Base-by-base conservation (phyloP, 2,329 filamentous ascomycete genomes). In the Cryphonectria japonica region DNA sequence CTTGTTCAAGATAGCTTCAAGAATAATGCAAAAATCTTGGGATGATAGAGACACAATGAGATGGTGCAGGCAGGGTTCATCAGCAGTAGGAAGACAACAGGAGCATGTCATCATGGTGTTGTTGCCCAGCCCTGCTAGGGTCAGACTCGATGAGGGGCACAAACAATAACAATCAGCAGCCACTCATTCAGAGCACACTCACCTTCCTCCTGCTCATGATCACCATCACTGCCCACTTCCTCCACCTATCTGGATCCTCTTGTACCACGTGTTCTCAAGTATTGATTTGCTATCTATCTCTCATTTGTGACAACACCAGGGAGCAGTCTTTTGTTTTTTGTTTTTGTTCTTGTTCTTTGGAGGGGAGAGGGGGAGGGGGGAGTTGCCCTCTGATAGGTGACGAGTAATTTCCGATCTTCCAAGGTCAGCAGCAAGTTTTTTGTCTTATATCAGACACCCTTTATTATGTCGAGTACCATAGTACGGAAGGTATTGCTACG, bases 141-240 rank as follows among this genome's bases (percentile, higher is more conserved):
- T 29, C 52, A n/a, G n/a, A 54, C 52, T 5, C 52, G 54, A 32
- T 32, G 54, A 59, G 54, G 54, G 54, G 54, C 54, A 59, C 54
- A 50, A 46, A n/a, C 46, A 50, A 46, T 22, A 50, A 50, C 22
- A 59, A 19, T 16, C 54, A 32, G 54, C 54, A 59, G 54, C 54
- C 54, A 59, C 54, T 59, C 54, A 4, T 59, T 59, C 26, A 59
- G 29, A 3, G 22, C 19, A 50, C 14, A n/a, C 46, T 50, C 19
- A 50, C 19, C 46, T 7, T 9, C 19, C 19, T 50, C 2, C 46
- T 50, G 6, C 22, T 50, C 46, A 50, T 50, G 46, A 50, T 22
- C 46, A 50, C 46, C 46, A 22, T 50, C 19, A 22, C 46, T 22
- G 32, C 26, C 26, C 26, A 29, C 54, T 57, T 29, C 52, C 52